Evolutionary conservation across 306 rosid genomes (phyloP), one percentile per base, ranked within the genome.

Genomic region (Sophora flavescens): DNA sequence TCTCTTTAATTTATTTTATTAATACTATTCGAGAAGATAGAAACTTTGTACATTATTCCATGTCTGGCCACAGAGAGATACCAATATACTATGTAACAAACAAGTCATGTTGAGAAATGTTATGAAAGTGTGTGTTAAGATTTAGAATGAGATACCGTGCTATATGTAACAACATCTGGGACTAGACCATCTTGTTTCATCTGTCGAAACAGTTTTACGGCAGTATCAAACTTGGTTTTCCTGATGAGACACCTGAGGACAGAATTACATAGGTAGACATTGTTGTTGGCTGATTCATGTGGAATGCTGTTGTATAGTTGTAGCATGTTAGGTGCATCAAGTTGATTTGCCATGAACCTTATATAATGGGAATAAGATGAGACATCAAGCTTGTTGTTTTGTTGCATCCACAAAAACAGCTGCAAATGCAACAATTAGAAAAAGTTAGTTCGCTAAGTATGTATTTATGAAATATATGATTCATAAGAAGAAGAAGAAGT

Each of bases 341-440:
- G 84, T 74, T 86, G 84, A 82, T 78, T 84, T 10, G 92, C 96
- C 92, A 84, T 82, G 84, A 87, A 89, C 84, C 78, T 90, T 38
- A 89, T 78, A 22, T 90, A 94, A 81, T 85, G 81, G 54, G 92
- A 82, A 81, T 92, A 94, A 48, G 98, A 89, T 17, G 87, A 81
- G 15, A 66, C 86, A 81, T 88, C 84, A 35, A 88, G 45, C 90
- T 94, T 89, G 47, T 84, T 82, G 44, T 81, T 90, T 70, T 90
- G 83, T 86, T 84, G 91, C 98, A 94, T 94, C 96, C 98, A 94
- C 70, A 82, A 81, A 90, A 92, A 94, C 16, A 90, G 86, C 98
- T 94, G 95, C 84, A 89, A 85, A 90, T 89, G 88, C 83, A 88
- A 79, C 57, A 18, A 78, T 71, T 57, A 35, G 56, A 35, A 44